A percentile compares a stretch with the other conserved stretches of the same genome.
Conservation (phyloP, 306 rosid genomes). For the Medicago truncatula region DNA sequence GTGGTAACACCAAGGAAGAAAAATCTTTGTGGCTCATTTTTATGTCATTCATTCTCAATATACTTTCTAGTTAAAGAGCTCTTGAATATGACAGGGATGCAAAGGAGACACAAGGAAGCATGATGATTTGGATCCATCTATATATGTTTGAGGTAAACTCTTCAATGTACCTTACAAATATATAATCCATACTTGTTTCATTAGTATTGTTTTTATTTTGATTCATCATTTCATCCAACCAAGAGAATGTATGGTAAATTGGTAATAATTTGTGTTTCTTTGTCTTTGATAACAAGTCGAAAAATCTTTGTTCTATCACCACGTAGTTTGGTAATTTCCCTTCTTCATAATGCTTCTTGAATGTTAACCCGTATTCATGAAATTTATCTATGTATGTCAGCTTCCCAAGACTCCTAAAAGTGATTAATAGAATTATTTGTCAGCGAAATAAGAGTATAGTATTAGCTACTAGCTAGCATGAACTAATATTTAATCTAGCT, state of each 20-base stretch:
- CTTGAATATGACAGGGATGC: conserved; percentile 62
- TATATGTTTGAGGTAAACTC: conserved; percentile 78
- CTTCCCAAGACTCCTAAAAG: conserved; percentile 66
- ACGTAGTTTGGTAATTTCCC: conserved; percentile 81
- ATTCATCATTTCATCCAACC: conserved; percentile 10
- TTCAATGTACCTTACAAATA: not conserved
- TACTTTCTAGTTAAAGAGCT: conserved; percentile 36
- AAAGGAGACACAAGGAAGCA: conserved; percentile 83
- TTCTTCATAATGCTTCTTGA: conserved; percentile 70
- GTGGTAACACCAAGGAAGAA: not conserved
- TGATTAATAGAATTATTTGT: not conserved
- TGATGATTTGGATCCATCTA: conserved; percentile 75
- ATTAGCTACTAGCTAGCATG: no score
- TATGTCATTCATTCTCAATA: conserved; percentile 31
- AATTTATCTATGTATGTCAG: conserved; percentile 63
- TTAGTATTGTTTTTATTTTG: conserved; percentile 2
- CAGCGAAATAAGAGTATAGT: no score
- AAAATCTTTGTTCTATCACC: conserved; percentile 73
- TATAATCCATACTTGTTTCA: conserved; percentile 2
- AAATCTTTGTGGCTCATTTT: conserved; percentile 17
- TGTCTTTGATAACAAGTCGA: conserved; percentile 46
- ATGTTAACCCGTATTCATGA: conserved; percentile 51
- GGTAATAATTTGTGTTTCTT: conserved; percentile 25
- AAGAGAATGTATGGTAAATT: conserved; percentile 1
- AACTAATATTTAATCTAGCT: no score